A percentile compares a stretch with the other conserved stretches of the same genome.
These are phyloP conservation scores for Metarhizium brunneum DNA, from an alignment of 2,329 filamentous ascomycete species.

Conservation along the genomic window DNA sequence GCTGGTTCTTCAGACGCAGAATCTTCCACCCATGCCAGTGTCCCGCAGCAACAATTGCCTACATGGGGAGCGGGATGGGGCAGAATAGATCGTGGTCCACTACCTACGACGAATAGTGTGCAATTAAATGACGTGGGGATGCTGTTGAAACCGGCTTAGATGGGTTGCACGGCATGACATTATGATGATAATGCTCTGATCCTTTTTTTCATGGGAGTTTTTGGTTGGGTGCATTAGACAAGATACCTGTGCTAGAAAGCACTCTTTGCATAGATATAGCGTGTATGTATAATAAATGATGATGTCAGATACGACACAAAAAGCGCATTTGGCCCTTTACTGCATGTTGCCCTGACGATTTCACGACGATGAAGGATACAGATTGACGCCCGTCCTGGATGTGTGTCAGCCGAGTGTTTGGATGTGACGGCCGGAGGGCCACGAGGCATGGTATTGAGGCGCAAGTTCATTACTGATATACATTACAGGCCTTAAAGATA, in stretches of 20 bases:
- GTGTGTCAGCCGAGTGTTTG: no score
- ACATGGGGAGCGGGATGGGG: slow-evolving; percentile 21
- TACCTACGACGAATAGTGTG: slow-evolving; percentile 11
- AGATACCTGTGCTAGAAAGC: slow-evolving; percentile 5
- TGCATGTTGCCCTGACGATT: no score
- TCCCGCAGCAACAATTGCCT: slow-evolving; percentile 10
- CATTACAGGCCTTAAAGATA: no score
- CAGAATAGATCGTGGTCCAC: slow-evolving; percentile 18
- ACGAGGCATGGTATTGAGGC: no score
- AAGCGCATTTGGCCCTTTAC: no score
- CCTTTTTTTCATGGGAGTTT: neutral
- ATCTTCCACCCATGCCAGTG: neutral
- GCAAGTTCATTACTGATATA: no score
- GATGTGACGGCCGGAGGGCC: no score
- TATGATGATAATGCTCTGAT: neutral
- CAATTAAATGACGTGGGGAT: slow-evolving; percentile 26
- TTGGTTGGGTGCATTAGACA: slow-evolving; percentile 2
- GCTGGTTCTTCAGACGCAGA: neutral
- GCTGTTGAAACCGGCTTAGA: slow-evolving; percentile 10
- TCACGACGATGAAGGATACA: no score
- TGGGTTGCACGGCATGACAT: neutral
- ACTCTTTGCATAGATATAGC: neutral
- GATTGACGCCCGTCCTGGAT: no score
- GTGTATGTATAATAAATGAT: neutral
- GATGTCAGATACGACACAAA: neutral